Evolutionary conservation across 1,284 basidiomycete genomes (phyloP), one percentile per base, ranked within the genome.

Genomic region (Pseudozyma tsukubaensis): DNA sequence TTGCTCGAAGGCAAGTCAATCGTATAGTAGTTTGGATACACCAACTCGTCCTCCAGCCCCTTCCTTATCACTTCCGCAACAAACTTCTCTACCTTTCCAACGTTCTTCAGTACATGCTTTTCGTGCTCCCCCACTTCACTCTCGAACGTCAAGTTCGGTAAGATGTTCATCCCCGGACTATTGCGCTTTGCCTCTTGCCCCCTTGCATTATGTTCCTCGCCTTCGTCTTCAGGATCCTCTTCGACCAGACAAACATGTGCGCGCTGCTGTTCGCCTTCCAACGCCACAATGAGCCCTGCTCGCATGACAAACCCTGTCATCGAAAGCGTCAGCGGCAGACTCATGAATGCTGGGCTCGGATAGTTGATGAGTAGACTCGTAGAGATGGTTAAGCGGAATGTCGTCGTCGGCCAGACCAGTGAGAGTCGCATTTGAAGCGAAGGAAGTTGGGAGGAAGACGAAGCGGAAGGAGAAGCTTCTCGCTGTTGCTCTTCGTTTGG

Each of bases 301-400:
- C 89, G 89, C 83, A 99, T 92, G 9, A 94, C 88, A 54, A 98
- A 87, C 0, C 94, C 93, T 0, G 92, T 96, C 21, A 98, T 90
- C 16, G 91, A 91, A 50, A 99, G 89, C 80, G 92, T 92, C 82
- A 99, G 92, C 2, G 97, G 97, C 18, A 99, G 88, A 8, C 92
- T 91, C 94, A 99, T 97, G 88, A 99, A 98, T 80, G 92, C 89
- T 0, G 91, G 90, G 0, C 92, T 92, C 1, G 96, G 95, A 84
- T 98, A 97, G 86, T 98, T 97, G 85, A 99, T 94, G 72, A 94
- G 89, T 18, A 99, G 88, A 11, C 92, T 94, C 0, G 96, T 98
- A n/a, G 91, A 90, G 70, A 99, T 88, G 2, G 92, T 92, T 35
- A 88, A 79, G 5, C 85, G 72, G 37, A 84, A 63, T 1, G 74